phyloP scores from a whole-genome alignment of 371 early-diverging fungal genomes.

The Actinomortierella wolfii region DNA sequence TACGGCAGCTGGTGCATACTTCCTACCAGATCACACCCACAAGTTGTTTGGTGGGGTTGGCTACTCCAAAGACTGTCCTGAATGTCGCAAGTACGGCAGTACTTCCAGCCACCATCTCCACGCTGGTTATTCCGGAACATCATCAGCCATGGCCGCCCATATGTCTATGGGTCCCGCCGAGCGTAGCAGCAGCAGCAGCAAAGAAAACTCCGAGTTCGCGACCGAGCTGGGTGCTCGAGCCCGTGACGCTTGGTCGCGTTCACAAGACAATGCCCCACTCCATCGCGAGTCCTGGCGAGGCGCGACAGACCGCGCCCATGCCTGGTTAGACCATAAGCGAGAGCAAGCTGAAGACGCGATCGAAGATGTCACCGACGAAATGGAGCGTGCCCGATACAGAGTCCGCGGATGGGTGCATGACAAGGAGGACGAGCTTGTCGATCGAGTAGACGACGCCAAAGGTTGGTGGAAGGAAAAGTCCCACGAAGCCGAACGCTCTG shows the following conservation, averaged over 20 bases:
- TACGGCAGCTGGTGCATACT: conserved; percentile 34
- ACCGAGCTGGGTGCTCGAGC: conserved; percentile 22
- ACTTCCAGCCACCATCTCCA: conserved; percentile 1
- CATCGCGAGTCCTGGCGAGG: not conserved
- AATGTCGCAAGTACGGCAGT: not conserved
- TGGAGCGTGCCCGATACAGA: not conserved
- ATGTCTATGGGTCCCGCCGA: no score
- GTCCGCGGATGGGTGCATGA: conserved; percentile 12
- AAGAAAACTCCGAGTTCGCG: no score
- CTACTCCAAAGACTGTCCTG: no score
- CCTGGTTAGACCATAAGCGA: conserved; percentile 3
- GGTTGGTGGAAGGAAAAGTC: conserved; percentile 13
- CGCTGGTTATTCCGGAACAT: not conserved
- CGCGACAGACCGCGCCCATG: conserved; percentile 2
- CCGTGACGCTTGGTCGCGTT: conserved; percentile 24
- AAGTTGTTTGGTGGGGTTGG: no score
- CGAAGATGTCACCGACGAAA: conserved; percentile 5
- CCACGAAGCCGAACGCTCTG: conserved; percentile 6
- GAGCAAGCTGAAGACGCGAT: conserved; percentile 2
- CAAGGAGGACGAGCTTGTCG: conserved; percentile 2
- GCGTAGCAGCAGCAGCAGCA: not conserved
- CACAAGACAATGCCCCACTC: not conserved
- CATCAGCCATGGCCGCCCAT: not conserved
- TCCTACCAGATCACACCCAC: conserved; percentile 30
- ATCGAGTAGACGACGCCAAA: conserved; percentile 7